Conservation (phyloP, 2,329 filamentous ascomycete species). For the Penicillium oxalicum region DNA sequence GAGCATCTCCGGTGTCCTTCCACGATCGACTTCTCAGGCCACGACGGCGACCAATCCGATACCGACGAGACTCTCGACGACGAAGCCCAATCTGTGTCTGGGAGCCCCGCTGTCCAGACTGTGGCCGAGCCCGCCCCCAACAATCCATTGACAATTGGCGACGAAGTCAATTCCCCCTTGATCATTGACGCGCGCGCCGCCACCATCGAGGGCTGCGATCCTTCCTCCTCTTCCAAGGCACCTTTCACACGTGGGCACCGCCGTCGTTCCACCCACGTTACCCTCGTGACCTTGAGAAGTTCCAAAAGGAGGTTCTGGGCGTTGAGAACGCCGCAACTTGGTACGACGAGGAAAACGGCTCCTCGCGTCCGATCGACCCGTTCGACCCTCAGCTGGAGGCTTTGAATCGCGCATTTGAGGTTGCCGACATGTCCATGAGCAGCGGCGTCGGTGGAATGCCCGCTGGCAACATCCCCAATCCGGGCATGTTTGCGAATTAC, state of each 20-base stretch:
- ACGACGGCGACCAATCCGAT: background rate
- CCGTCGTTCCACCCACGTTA: slow-evolving; percentile 39
- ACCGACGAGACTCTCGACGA: background rate
- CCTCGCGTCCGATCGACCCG: slow-evolving; percentile 16
- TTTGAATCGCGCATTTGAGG: slow-evolving; percentile 33
- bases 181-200: slow-evolving; percentile 15
- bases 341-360: slow-evolving; percentile 27
- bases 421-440: slow-evolving; percentile 33
- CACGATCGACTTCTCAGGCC: background rate
- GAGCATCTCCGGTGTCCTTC: background rate
- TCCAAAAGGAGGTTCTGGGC: slow-evolving; percentile 32
- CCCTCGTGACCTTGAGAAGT: slow-evolving; percentile 35
- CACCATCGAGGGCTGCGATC: slow-evolving; percentile 28
- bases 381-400: slow-evolving; percentile 30
- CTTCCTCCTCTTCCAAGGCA: slow-evolving; percentile 29
- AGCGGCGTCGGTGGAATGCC: slow-evolving; percentile 24
- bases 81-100: too few species aligned
- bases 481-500: slow-evolving; percentile 30
- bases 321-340: slow-evolving; percentile 26
- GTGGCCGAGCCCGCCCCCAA: background rate
- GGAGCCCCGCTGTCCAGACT: too few species aligned
- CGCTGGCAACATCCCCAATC: slow-evolving; percentile 20
- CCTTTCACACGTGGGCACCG: slow-evolving; percentile 35
- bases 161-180: slow-evolving; percentile 1
- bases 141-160: background rate